Base-by-base conservation (phyloP, 179 eudicot genomes). In the Camellia oleifera region DNA sequence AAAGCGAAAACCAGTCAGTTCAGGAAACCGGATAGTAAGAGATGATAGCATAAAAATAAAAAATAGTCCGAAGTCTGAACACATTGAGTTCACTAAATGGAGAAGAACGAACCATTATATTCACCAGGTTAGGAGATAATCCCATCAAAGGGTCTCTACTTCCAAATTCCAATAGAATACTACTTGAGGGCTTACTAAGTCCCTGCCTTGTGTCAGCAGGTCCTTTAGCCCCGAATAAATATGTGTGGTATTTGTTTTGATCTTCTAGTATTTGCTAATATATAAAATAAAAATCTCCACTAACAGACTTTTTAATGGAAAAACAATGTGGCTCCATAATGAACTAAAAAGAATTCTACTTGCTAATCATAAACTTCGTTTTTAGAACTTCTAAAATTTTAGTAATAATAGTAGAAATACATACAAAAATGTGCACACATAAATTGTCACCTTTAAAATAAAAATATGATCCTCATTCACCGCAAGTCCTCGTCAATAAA, bases 61-160 rank as follows among this genome's bases (percentile, higher is more conserved):
- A 32, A 32, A 32, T 32, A 32, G 40, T 32, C 40, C 2, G 40
- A 32, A 32, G 5, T 57, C 40, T 26, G 54, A 65, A 26, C 12
- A 17, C n/a, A 46, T 9, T 75, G 17, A 60, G 26, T 17, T 65
- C 44, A 63, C 26, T 17, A 40, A 74, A 40, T 53, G 53, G 23
- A 7, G 61, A 53, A 56, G 77, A 75, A 61, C 15, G 9, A 74
- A 74, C 20, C 48, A 52, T 74, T 2, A 14, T 8, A 76, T 76
- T 46, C 57, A 45, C 58, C 42, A 46, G 45, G 18, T 12, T 26
- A 62, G 56, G 78, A 23, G 52, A 57, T 44, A 12, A 15, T 46
- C 78, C 78, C n/a, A 76, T 46, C 53, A 7, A 12, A 62, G 8
- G 52, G 54, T 40, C 64, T 62, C 52, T 20, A 8, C 23, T 17